These are phyloP conservation scores for Ogataea paradorogensis DNA, from an alignment of 805 yeast species.

Conservation along the genomic window DNA sequence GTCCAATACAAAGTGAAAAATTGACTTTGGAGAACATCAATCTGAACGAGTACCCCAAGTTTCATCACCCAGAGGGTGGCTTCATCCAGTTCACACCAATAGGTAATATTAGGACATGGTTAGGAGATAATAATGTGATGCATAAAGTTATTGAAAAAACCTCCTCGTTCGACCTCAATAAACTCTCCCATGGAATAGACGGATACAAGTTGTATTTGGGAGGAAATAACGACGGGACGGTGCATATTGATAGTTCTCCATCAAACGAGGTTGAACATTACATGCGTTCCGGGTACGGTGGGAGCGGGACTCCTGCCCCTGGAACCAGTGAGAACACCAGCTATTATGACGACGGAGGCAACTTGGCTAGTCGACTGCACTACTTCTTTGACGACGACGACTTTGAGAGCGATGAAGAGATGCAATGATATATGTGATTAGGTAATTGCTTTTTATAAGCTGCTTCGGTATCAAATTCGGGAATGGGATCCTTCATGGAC, in stretches of 20 bases:
- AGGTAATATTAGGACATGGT: constrained; percentile 51
- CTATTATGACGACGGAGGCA: constrained; percentile 23
- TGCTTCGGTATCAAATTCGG: neutral
- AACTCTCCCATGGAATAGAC: constrained; percentile 34
- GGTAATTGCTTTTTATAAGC: neutral
- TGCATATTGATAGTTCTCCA: constrained; percentile 24
- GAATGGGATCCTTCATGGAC: neutral
- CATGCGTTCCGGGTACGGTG: constrained; percentile 32
- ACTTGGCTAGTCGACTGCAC: constrained; percentile 17
- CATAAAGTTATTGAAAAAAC: constrained; percentile 49
- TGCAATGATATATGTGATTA: constrained; percentile 10
- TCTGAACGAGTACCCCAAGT: constrained; percentile 50
- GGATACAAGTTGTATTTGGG: constrained; percentile 35
- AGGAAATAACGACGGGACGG: constrained; percentile 10
- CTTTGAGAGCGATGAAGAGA: constrained; percentile 19
- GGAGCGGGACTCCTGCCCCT: constrained; percentile 11
- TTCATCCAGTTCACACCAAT: constrained; percentile 59
- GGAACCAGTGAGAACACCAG: constrained; percentile 3
- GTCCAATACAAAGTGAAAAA: constrained; percentile 11
- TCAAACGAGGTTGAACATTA: constrained; percentile 33
- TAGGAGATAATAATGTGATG: constrained; percentile 42
- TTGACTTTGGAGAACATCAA: constrained; percentile 29
- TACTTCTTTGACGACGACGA: constrained; percentile 21
- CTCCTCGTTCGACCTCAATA: constrained; percentile 33
- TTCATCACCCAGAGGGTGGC: constrained; percentile 62